Base-by-base conservation (phyloP, 2,329 filamentous ascomycete genomes). In the Cladorrhinum sp. region DNA sequence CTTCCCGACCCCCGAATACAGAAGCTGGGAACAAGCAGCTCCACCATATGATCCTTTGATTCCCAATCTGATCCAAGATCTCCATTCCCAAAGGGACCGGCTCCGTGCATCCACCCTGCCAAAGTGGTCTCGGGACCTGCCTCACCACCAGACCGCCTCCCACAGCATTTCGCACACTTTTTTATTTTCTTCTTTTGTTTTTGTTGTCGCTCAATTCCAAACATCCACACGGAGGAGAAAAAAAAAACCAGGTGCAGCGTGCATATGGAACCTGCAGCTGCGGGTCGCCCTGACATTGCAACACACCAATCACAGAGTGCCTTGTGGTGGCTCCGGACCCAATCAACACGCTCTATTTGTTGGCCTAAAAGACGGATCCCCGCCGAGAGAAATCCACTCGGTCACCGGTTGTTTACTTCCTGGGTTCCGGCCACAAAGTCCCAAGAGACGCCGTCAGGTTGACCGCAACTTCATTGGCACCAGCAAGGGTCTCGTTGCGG, bases 391-490 rank as follows among this genome's bases (percentile, higher is more conserved):
- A 54, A 59, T 57, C 58, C 58, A 65, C 64, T 55, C 51, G 56
- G 59, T 24, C 39, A 23, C 57, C 62, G 60, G 61, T 66, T 67
- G 64, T 67, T 65, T 64, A 63, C 64, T 60, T 51, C 61, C 63
- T 64, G 58, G 59, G 55, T 23, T n/a, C 30, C 36, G 42, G 24
- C 12, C 10, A 55, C 33, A 42, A 46, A 39, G 53, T n/a, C 9
- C 53, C 33, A 18, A 18, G 18, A 18, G n/a, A 46, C 54, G 54
- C 36, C 21, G 39, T 39, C 26, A 55, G 20, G 42, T 55, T 68
- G 66, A 68, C 66, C 66, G 66, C 66, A 68, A 68, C 62, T 68
- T 67, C 42, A 55, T 24, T 55, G 28, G 58, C 42, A 10, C 39
- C 46, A 51, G 51, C 61, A 46, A 39, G 52, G 51, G 23, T 55